Base-by-base conservation (phyloP, 176 grass and related monocot genomes). In the Guadua angustifolia region DNA sequence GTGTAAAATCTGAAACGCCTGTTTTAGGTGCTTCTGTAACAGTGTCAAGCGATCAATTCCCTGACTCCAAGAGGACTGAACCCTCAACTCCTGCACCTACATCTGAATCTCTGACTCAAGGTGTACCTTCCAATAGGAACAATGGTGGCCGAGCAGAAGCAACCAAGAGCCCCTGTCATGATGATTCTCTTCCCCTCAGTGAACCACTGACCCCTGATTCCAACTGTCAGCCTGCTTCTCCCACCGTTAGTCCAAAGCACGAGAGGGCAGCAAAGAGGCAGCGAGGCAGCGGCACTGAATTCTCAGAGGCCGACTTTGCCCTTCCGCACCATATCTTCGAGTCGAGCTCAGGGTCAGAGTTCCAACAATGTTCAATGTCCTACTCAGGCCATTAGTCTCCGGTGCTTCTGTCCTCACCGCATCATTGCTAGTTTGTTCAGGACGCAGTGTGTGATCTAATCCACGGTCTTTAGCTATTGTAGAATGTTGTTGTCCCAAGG, bases 201-300 rank as follows among this genome's bases (percentile, higher is more conserved):
- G 93, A 95, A 44, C 96, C 91, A 51, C 88, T 83, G 74, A 95
- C 96, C 17, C 93, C 93, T 22, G 96, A 97, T 82, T 97, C 95
- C 52, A 91, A 83, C 81, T 89, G 33, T 75, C 88, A 87, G 29
- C 70, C 79, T n/a, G 36, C 90, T 57, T 93, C 92, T 22, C 88
- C 95, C 32, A 33, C 53, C 4, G 40, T 68, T 43, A 93, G 92
- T 79, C 90, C 92, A 9, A 89, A 83, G 79, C 86, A 89, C 0
- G 90, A 91, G 64, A 89, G 86, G 49, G 80, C 88, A 69, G 24
- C 79, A 51, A 94, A 89, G 66, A 87, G 92, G 77, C 87, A 78
- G 66, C 83, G 87, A 12, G 59, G 78, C 6, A 81, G 44, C 26
- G 85, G 22, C 1, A 18, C 82, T 7, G 82, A 86, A 29, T 80